phyloP scores from a whole-genome alignment of 2,329 filamentous ascomycete species.

The Colletotrichum graminicola region DNA sequence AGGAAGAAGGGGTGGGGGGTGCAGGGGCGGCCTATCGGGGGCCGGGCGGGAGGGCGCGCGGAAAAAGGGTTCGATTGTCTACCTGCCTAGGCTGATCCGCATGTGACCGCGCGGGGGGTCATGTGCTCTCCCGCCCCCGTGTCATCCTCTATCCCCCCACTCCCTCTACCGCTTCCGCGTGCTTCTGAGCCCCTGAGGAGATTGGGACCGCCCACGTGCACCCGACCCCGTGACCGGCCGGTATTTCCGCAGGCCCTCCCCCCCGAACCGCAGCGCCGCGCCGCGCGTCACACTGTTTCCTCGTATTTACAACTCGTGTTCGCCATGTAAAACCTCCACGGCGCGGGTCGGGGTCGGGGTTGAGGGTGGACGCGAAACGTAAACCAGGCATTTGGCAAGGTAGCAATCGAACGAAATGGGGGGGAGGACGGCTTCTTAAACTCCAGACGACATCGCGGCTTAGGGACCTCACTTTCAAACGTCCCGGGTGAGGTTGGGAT shows the following conservation, averaged over 20 bases:
- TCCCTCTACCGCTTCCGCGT: background rate
- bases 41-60: background rate
- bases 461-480: too few relatives aligned
- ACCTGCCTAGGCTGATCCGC: background rate
- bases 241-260: too few relatives aligned
- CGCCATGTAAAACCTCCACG: background rate
- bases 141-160: too few relatives aligned
- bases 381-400: too few relatives aligned
- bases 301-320: too few relatives aligned
- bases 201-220: slow-evolving; percentile 11
- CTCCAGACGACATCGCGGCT: too few relatives aligned
- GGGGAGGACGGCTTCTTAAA: too few relatives aligned
- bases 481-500: too few relatives aligned
- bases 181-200: background rate
- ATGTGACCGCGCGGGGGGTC: slow-evolving; percentile 17
- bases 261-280: slow-evolving; percentile 1
- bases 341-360: too few relatives aligned
- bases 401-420: too few relatives aligned
- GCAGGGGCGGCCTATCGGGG: background rate
- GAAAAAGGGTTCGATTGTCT: background rate
- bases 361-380: too few relatives aligned
- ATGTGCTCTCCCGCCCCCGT: background rate
- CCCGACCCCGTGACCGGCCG: slow-evolving; percentile 20
- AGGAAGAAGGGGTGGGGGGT: background rate
- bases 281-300: slow-evolving; percentile 2